Evolutionary conservation across 805 yeast genomes (phyloP).

Genomic region (Phaffomyces antillensis): DNA sequence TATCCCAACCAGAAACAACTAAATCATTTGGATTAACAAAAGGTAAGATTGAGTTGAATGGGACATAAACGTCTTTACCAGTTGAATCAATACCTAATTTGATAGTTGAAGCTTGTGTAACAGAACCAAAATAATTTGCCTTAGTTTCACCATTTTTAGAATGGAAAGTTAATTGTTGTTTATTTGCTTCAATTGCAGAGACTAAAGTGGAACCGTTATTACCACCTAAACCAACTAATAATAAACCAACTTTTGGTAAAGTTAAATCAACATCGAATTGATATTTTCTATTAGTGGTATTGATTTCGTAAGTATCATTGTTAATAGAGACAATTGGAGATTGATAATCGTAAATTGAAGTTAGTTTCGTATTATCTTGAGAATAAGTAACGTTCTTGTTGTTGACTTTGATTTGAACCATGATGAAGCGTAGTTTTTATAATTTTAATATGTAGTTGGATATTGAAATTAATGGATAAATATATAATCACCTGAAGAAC

Average conservation of each 20-base stretch:
- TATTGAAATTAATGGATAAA: constrained; percentile 13
- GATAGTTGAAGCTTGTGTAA: constrained; percentile 86
- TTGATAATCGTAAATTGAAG: constrained; percentile 54
- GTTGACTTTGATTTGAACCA: constrained; percentile 38
- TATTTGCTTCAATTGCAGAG: constrained; percentile 81
- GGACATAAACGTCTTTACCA: constrained; percentile 87
- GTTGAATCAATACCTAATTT: constrained; percentile 77
- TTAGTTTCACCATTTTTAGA: constrained; percentile 67
- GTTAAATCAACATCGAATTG: constrained; percentile 80
- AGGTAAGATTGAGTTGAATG: constrained; percentile 85
- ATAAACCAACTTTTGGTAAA: constrained; percentile 78
- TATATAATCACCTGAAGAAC: constrained; percentile 20
- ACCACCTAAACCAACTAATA: constrained; percentile 95
- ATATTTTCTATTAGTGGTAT: constrained; percentile 66
- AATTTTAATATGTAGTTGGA: not conserved
- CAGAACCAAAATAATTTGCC: constrained; percentile 86
- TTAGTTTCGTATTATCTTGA: constrained; percentile 36
- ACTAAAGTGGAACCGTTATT: constrained; percentile 91
- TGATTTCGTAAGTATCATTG: constrained; percentile 48
- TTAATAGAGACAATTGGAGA: constrained; percentile 62
- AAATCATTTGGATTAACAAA: constrained; percentile 86
- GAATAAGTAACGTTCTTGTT: constrained; percentile 46
- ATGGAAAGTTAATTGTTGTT: constrained; percentile 66
- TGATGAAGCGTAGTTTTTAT: constrained; percentile 8
- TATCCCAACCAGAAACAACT: constrained; percentile 93